phyloP scores from a whole-genome alignment of 805 yeast genomes.

The Saccharomycopsis guyanensis region DNA sequence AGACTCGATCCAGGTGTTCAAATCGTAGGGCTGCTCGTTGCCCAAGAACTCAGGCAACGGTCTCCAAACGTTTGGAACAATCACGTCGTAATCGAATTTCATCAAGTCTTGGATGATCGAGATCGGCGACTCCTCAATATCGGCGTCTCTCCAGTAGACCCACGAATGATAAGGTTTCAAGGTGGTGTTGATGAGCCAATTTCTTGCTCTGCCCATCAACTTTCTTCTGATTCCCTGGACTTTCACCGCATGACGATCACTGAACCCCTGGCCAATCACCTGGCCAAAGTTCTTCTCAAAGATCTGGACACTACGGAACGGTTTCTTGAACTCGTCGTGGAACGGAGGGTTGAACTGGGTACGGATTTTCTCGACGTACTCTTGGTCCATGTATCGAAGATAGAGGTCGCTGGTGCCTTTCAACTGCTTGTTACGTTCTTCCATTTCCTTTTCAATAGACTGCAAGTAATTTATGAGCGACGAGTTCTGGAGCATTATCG shows the following conservation, averaged over 20 bases:
- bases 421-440: slow-evolving; percentile 26
- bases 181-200: slow-evolving; percentile 71
- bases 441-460: slow-evolving; percentile 32
- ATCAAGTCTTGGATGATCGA: slow-evolving; percentile 66
- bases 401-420: slow-evolving; percentile 57
- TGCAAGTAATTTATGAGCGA: slow-evolving; percentile 43
- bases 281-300: slow-evolving; percentile 81
- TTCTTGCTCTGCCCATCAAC: slow-evolving; percentile 80
- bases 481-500: slow-evolving; percentile 65
- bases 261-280: slow-evolving; percentile 75
- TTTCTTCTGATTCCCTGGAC: slow-evolving; percentile 81
- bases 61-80: slow-evolving; percentile 91
- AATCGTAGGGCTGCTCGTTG: slow-evolving; percentile 88
- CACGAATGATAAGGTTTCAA: slow-evolving; percentile 79
- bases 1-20: slow-evolving; percentile 94
- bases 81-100: slow-evolving; percentile 61
- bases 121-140: slow-evolving; percentile 76
- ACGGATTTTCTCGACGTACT: slow-evolving; percentile 49
- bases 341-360: slow-evolving; percentile 59
- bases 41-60: slow-evolving; percentile 91
- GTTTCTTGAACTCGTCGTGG: slow-evolving; percentile 53
- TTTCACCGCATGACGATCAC: slow-evolving; percentile 77
- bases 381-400: slow-evolving; percentile 60
- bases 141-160: slow-evolving; percentile 90
- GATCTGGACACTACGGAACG: slow-evolving; percentile 74